Conservation (phyloP, 139 green algal genomes). For the Diplosphaera chodatii region DNA sequence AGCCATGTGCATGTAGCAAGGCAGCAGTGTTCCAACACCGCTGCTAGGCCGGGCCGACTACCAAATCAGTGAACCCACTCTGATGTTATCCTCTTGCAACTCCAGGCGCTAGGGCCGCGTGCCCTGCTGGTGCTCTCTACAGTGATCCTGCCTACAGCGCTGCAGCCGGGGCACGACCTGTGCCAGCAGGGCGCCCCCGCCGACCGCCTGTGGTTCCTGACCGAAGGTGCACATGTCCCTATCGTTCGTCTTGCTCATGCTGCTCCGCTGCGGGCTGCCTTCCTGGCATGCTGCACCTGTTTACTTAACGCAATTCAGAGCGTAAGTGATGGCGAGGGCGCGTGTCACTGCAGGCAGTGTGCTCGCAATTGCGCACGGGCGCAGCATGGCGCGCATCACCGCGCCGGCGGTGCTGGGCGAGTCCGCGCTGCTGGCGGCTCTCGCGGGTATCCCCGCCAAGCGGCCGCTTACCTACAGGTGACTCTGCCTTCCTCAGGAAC, state of each 20-base stretch:
- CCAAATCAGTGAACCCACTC: too few species aligned
- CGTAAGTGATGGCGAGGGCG: too few species aligned
- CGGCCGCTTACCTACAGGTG: background rate
- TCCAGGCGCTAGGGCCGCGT: background rate
- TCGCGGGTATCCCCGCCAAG: background rate
- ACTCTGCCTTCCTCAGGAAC: too few species aligned
- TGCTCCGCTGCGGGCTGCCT: background rate
- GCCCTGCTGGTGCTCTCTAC: background rate
- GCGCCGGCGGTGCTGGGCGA: background rate
- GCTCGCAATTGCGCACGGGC: background rate
- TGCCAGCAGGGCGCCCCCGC: background rate
- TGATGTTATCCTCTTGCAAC: too few species aligned
- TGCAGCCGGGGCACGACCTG: slow-evolving; percentile 1
- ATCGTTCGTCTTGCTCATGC: too few species aligned
- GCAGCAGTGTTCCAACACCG: too few species aligned
- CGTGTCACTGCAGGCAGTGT: background rate
- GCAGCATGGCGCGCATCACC: background rate
- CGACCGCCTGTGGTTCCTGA: background rate
- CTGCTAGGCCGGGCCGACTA: too few species aligned
- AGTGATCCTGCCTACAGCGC: background rate
- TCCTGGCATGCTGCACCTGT: background rate
- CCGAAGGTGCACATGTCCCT: too few species aligned
- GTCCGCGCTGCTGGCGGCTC: background rate
- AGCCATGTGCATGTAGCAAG: too few species aligned
- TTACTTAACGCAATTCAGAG: too few species aligned